These are phyloP conservation scores for Fusarium decemcellulare DNA, from an alignment of 2,329 filamentous ascomycete genomes.

Conservation along the genomic window DNA sequence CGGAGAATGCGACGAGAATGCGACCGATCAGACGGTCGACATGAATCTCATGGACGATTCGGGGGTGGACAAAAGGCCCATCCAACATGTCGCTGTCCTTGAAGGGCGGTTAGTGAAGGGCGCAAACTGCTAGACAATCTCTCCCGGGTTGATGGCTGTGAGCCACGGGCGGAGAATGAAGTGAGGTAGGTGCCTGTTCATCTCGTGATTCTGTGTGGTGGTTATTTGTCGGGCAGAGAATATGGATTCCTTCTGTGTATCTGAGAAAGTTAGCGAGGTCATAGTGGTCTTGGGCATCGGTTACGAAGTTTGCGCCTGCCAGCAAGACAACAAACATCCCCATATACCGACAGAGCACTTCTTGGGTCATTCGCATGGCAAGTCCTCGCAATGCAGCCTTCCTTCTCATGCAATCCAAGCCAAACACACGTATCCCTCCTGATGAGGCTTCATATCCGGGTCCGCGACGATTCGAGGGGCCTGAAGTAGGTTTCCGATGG, in stretches of 20 bases:
- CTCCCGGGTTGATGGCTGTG: constrained; percentile 38
- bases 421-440: constrained; percentile 31
- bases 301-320: constrained; percentile 42
- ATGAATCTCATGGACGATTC: too few relatives aligned
- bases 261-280: constrained; percentile 18
- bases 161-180: constrained; percentile 43
- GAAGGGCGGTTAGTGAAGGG: constrained; percentile 13
- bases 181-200: constrained; percentile 31
- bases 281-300: too few relatives aligned
- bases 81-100: too few relatives aligned
- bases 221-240: constrained; percentile 50
- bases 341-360: constrained; percentile 46
- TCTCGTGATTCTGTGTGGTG: constrained; percentile 38
- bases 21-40: too few relatives aligned
- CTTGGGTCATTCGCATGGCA: constrained; percentile 33
- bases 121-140: constrained; percentile 44
- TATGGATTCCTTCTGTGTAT: constrained; percentile 48
- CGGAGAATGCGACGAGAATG: too few relatives aligned
- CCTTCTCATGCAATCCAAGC: too few relatives aligned
- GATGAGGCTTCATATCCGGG: constrained; percentile 6
- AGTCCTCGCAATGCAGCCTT: constrained; percentile 32
- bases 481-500: constrained; percentile 35
- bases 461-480: background rate
- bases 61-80: too few relatives aligned
- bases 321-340: constrained; percentile 50